phyloP scores from a whole-genome alignment of 2,329 filamentous ascomycete genomes.

The Epichloe uncinata region DNA sequence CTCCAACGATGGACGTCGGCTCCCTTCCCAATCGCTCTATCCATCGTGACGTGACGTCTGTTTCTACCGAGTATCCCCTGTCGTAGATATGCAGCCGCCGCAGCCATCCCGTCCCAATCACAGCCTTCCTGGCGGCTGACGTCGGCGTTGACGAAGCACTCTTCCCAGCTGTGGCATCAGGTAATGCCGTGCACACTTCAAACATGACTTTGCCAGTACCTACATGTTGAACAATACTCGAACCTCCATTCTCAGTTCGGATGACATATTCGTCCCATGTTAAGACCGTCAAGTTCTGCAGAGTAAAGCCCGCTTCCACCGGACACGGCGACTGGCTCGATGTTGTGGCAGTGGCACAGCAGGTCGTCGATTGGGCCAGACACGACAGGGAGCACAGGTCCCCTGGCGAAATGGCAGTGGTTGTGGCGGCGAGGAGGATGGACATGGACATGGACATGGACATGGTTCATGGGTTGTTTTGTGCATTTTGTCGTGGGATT shows the following conservation, averaged over 20 bases:
- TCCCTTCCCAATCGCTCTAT: too few relatives aligned
- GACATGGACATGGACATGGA: too few relatives aligned
- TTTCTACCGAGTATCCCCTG: too few relatives aligned
- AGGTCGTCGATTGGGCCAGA: too few relatives aligned
- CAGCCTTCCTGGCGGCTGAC: not conserved
- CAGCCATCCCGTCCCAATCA: not conserved
- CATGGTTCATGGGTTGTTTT: too few relatives aligned
- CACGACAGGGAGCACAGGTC: constrained; percentile 1
- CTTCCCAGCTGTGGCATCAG: not conserved
- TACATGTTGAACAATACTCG: not conserved
- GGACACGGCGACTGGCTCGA: too few relatives aligned
- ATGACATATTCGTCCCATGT: not conserved
- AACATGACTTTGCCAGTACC: constrained; percentile 4
- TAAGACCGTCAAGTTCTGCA: constrained; percentile 20
- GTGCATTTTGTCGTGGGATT: too few relatives aligned
- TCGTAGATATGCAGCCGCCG: not conserved
- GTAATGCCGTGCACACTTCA: constrained; percentile 1
- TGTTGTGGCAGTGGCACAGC: too few relatives aligned
- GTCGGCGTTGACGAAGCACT: not conserved
- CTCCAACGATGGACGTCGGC: too few relatives aligned
- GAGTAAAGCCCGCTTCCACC: constrained; percentile 18
- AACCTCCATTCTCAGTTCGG: too few relatives aligned
- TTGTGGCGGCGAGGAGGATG: constrained; percentile 7
- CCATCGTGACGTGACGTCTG: too few relatives aligned
- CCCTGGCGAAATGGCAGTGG: constrained; percentile 8